A percentile compares a stretch with the other conserved stretches of the same genome.
phyloP scores from a whole-genome alignment of 2,329 filamentous ascomycete species.

The Dissoconium aciculare region DNA sequence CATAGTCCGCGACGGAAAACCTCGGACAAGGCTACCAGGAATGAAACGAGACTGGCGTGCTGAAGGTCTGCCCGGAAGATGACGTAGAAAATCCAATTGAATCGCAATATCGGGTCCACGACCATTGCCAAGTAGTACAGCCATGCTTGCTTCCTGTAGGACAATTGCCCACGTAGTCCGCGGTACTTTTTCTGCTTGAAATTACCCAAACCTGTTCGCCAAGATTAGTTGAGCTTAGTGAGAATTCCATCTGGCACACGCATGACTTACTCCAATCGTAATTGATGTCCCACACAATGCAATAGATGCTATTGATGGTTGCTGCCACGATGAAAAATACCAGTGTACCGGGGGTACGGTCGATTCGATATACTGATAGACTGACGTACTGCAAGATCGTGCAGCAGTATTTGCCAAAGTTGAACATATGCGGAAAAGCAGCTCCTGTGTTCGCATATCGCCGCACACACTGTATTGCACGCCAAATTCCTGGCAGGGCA shows the following conservation, averaged over 20 bases:
- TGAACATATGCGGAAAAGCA: slow-evolving; percentile 74
- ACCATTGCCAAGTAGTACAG: slow-evolving; percentile 77
- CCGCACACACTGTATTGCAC: slow-evolving; percentile 75
- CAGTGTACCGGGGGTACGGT: slow-evolving; percentile 40
- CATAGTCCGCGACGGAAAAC: slow-evolving; percentile 76
- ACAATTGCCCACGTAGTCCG: slow-evolving; percentile 58
- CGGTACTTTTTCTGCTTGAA: slow-evolving; percentile 33
- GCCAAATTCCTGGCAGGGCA: slow-evolving; percentile 74
- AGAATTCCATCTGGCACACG: neutral
- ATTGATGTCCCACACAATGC: slow-evolving; percentile 78
- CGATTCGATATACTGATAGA: slow-evolving; percentile 70
- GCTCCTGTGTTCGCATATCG: slow-evolving; percentile 79
- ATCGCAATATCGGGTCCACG: slow-evolving; percentile 70
- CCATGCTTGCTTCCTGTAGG: slow-evolving; percentile 57
- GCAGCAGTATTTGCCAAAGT: slow-evolving; percentile 79
- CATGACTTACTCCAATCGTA: slow-evolving; percentile 77
- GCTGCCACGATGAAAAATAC: slow-evolving; percentile 69
- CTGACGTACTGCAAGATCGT: slow-evolving; percentile 67
- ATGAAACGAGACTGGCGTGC: slow-evolving; percentile 70
- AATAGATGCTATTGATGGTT: slow-evolving; percentile 68
- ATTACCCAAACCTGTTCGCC: slow-evolving; percentile 2
- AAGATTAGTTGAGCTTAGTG: slow-evolving; percentile 1
- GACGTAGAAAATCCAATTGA: slow-evolving; percentile 88
- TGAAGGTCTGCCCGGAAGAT: slow-evolving; percentile 68
- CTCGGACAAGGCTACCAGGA: slow-evolving; percentile 63